Base-by-base conservation (phyloP, 768 basidiomycete genomes). In the Collybia sordida region DNA sequence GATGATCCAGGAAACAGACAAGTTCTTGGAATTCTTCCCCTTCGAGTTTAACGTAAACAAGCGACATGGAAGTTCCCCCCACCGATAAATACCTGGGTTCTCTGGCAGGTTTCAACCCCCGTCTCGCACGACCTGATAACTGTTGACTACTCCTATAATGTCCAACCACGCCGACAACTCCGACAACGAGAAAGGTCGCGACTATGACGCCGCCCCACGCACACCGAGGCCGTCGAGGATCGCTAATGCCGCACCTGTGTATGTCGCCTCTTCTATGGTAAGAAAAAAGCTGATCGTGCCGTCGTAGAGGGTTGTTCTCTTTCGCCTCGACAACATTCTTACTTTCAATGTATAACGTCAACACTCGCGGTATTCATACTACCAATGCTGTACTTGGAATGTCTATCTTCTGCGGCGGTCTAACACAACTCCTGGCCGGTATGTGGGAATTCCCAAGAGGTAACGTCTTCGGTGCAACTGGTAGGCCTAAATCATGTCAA, bases 311-410 rank as follows among this genome's bases (percentile, higher is more conserved):
- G 18, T 73, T 92, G 36, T 87, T 88, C 65, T 85, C 86, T 28
- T 93, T 93, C 70, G 90, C 91, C 17, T 86, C 87, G 4, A 90
- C 91, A 11, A 91, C 89, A 0, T 75, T 93, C 60, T 83, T 93
- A 45, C 74, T 92, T 22, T 91, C 88, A 4, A 53, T 92, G 53
- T 88, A 78, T 75, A 92, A 92, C 60, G 71, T 80, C 25, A 64
- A 74, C 15, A 75, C 80, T 1, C 78, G 83, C 18, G 61, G 68
- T 19, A 72, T 91, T 55, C 52, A 58, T 14, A 59, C 62, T 4
- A 82, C 88, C 35, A 91, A 93, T 51, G 80, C 83, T 23, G 82
- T 92, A 41, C 77, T 93, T 40, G 93, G 91, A 44, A 92, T 95
- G 91, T 90, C 91, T 21, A 62, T 90, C 56, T 88, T 84, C 67